Base-by-base conservation (phyloP, 805 yeast genomes). In the Ogataea corticis region DNA sequence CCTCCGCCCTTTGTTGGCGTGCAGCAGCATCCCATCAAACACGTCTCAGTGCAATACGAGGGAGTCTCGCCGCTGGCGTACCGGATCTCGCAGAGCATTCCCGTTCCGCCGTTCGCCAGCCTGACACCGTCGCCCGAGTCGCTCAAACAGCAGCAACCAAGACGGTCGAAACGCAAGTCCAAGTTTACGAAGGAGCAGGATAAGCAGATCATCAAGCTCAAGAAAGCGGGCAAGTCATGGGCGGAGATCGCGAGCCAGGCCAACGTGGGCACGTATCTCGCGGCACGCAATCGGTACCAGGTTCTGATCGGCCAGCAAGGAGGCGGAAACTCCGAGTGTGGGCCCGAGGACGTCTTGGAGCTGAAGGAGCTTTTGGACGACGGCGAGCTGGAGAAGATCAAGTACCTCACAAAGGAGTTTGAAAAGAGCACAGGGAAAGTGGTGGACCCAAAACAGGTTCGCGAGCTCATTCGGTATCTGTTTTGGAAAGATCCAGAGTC, bases 281-380 rank as follows among this genome's bases (percentile, higher is more conserved):
- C 92, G 0, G 92, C 91, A 0, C 67, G 92, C 46, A 85, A 85
- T 59, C 67, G 92, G 47, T 86, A 86, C 56, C 92, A 85, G 63
- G 92, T 85, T 3, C 72, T 85, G 38, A 84, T 86, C 52, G 94
- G 94, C 4, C 92, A 85, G 59, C 92, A 85, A 56, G 92, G 92
- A 3, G 85, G 86, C 28, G 86, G 85, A 11, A 73, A 81, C 1
- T 75, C 80, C 18, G 75, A 78, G 25, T 84, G 89, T 84, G 79
- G 76, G 9, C 55, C 68, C 1, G 79, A 76, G 13, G 89, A 84
- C 61, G 73, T 78, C 7, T 48, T 63, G 23, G 69, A 70, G 16
- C 65, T 85, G 32, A 80, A 76, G 54, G 59, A 59, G 14, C 52
- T 80, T n/a, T 63, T 85, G 7, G 91, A 85, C 57, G 82, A 77